phyloP scores from a whole-genome alignment of 768 basidiomycete genomes.

The Psilocybe cubensis region DNA sequence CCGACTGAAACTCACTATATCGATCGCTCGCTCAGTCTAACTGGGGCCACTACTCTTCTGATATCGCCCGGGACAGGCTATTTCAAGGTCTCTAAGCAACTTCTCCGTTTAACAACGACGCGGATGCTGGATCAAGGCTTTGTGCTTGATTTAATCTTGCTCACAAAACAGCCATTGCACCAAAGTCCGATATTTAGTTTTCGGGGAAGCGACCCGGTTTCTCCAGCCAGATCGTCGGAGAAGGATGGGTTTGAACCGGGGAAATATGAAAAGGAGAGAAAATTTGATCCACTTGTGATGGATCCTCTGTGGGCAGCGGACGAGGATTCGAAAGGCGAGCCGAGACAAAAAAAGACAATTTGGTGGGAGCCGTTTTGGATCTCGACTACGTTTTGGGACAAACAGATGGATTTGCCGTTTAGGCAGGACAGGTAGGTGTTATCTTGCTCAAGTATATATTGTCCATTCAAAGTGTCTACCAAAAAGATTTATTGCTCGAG shows the following conservation, averaged over 20 bases:
- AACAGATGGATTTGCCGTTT: constrained; percentile 84
- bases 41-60: constrained; percentile 81
- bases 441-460: not conserved
- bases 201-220: constrained; percentile 62
- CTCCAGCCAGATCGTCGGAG: constrained; percentile 37
- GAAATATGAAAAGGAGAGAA: constrained; percentile 36
- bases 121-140: constrained; percentile 95
- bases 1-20: constrained; percentile 95
- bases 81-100: constrained; percentile 88
- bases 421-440: constrained; percentile 67
- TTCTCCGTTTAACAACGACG: constrained; percentile 90
- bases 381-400: constrained; percentile 83
- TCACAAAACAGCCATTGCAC: constrained; percentile 91
- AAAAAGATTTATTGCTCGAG: constrained; percentile 85
- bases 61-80: constrained; percentile 95
- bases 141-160: constrained; percentile 82
- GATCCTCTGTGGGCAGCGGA: constrained; percentile 83
- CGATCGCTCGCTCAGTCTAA: constrained; percentile 90
- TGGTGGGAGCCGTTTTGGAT: constrained; percentile 95
- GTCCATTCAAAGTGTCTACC: constrained; percentile 8
- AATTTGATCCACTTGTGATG: constrained; percentile 61
- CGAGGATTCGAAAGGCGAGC: constrained; percentile 41
- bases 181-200: constrained; percentile 95
- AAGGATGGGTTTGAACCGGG: constrained; percentile 33
- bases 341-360: constrained; percentile 56